Evolutionary conservation across 768 basidiomycete genomes (phyloP).

Genomic region (Lepiota brunneoincarnata): DNA sequence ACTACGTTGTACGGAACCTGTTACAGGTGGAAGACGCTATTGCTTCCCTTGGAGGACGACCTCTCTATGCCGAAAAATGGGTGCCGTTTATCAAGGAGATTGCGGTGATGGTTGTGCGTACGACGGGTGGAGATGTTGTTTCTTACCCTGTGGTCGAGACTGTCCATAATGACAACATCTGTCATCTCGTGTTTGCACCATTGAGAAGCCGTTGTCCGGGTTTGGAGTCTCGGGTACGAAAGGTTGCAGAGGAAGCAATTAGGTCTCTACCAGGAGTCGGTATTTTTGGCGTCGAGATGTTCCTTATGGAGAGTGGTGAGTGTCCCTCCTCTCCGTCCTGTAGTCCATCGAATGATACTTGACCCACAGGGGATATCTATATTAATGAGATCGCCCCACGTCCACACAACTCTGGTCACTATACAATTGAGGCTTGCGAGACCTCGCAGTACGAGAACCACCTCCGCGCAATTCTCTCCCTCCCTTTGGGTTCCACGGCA

Average conservation of each 20-base stretch:
- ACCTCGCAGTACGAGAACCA: conserved; percentile 99
- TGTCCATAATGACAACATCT: conserved; percentile 89
- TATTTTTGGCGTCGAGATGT: conserved; percentile 93
- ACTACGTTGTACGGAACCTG: conserved; percentile 67
- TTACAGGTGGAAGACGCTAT: conserved; percentile 52
- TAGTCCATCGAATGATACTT: neutral
- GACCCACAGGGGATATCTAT: conserved; percentile 59
- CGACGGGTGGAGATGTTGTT: conserved; percentile 63
- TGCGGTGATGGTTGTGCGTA: conserved; percentile 95
- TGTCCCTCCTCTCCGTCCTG: conserved; percentile 4
- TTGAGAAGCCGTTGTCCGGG: too few relatives aligned
- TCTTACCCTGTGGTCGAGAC: conserved; percentile 96
- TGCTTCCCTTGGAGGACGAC: conserved; percentile 54
- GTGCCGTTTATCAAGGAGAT: conserved; percentile 87
- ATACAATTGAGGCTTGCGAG: conserved; percentile 99
- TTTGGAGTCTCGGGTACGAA: conserved; percentile 58
- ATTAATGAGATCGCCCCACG: conserved; percentile 98
- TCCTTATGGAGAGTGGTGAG: conserved; percentile 81
- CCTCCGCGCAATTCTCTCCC: conserved; percentile 86
- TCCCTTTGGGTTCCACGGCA: conserved; percentile 86
- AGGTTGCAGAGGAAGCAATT: conserved; percentile 79
- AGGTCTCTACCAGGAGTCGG: conserved; percentile 83
- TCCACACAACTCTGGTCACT: conserved; percentile 97
- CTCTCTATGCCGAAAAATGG: conserved; percentile 94
- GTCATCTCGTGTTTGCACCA: conserved; percentile 89